A percentile compares a stretch with the other conserved stretches of the same genome.
Evolutionary conservation across 805 yeast genomes (phyloP).

Genomic region (Starmera amethionina): DNA sequence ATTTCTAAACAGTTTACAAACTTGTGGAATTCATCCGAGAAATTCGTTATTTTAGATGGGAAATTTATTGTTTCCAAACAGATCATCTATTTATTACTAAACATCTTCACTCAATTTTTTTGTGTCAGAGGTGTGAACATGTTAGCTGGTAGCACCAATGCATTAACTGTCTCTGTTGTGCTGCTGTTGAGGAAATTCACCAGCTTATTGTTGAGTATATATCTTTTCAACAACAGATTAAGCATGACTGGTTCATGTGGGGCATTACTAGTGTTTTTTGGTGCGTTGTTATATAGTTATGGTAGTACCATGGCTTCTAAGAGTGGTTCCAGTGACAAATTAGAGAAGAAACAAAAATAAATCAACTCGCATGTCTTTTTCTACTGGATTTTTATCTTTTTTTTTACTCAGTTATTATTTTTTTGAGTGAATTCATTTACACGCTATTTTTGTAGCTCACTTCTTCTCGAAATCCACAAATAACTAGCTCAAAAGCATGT

Average conservation of each 20-base stretch:
- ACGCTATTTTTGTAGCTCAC: too few relatives aligned
- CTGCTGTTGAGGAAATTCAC: slow-evolving; percentile 52
- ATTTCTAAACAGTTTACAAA: slow-evolving; percentile 22
- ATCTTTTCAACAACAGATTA: slow-evolving; percentile 38
- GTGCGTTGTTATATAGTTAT: slow-evolving; percentile 40
- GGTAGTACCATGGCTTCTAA: slow-evolving; percentile 9
- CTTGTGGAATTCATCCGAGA: slow-evolving; percentile 12
- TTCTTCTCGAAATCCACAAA: too few relatives aligned
- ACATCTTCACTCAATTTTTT: slow-evolving; percentile 43
- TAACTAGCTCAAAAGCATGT: too few relatives aligned
- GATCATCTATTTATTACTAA: slow-evolving; percentile 25
- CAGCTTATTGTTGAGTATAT: slow-evolving; percentile 47
- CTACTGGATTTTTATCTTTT: too few relatives aligned
- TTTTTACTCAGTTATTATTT: too few relatives aligned
- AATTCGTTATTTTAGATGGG: slow-evolving; percentile 10
- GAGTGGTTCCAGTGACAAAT: too few relatives aligned
- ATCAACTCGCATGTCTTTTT: too few relatives aligned
- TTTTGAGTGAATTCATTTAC: too few relatives aligned
- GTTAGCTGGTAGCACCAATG: slow-evolving; percentile 46
- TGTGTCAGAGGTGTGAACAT: slow-evolving; percentile 64
- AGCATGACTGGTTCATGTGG: slow-evolving; percentile 33
- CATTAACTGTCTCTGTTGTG: slow-evolving; percentile 54
- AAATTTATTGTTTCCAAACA: slow-evolving; percentile 14
- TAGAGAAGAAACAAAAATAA: neutral
- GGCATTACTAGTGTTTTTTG: slow-evolving; percentile 39